A percentile compares a stretch with the other conserved stretches of the same genome.
Conservation (phyloP, 768 basidiomycete species). For the Suillus americanus region DNA sequence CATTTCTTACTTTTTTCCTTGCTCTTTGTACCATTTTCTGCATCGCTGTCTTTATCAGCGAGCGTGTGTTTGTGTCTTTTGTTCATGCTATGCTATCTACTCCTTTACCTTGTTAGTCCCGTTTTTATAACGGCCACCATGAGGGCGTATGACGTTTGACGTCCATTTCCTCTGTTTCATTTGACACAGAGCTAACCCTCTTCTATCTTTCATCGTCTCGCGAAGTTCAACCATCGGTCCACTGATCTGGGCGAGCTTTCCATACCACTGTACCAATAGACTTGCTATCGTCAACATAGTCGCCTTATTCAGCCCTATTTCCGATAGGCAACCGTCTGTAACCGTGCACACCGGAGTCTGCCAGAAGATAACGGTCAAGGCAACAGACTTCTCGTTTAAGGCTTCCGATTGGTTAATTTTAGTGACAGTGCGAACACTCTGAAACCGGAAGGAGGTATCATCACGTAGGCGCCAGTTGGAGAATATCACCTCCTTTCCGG, state of each 20-base stretch:
- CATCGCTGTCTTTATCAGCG: not conserved
- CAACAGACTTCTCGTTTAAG: not conserved
- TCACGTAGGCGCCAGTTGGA: not conserved
- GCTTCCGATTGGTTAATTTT: not conserved
- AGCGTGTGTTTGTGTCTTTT: not conserved
- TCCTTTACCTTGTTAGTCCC: not conserved
- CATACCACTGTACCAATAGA: not conserved
- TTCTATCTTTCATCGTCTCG: not conserved
- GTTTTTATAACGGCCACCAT: not conserved
- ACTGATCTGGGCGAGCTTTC: no score
- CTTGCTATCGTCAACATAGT: no score
- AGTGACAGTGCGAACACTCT: not conserved
- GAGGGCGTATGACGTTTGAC: not conserved
- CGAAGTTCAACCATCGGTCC: not conserved
- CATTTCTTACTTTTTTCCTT: not conserved
- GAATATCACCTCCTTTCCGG: not conserved
- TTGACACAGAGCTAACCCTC: not conserved
- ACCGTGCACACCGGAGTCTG: no score
- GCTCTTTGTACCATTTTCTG: not conserved
- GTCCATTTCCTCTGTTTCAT: not conserved
- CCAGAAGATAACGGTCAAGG: not conserved
- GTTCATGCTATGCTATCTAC: not conserved
- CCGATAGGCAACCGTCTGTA: not conserved
- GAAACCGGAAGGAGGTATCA: not conserved
- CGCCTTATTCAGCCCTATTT: not conserved